Conservation (phyloP, 2,329 filamentous ascomycete species). For the Ascochyta koolunga region DNA sequence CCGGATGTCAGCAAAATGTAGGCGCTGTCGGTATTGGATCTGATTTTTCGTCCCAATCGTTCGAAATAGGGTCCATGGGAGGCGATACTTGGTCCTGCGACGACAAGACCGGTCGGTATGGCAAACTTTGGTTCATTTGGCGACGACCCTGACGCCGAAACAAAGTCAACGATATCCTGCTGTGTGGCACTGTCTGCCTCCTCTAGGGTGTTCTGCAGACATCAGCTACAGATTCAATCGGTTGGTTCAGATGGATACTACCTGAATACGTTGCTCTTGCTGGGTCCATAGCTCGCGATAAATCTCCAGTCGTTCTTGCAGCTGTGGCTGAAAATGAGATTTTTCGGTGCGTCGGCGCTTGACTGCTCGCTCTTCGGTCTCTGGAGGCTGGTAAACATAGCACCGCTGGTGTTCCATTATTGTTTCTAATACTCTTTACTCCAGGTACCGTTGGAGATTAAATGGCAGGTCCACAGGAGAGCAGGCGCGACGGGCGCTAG, state of each 20-base stretch:
- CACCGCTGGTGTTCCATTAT: conserved; percentile 57
- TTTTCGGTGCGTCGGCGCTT: conserved; percentile 51
- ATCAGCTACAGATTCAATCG: conserved; percentile 15
- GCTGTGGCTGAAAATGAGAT: conserved; percentile 27
- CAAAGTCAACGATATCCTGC: conserved; percentile 47
- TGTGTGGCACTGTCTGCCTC: conserved; percentile 50
- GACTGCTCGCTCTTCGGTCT: conserved; percentile 43
- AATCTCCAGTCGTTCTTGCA: conserved; percentile 60
- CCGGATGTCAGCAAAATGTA: conserved; percentile 72
- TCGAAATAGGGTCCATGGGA: conserved; percentile 76
- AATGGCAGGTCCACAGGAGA: conserved; percentile 12
- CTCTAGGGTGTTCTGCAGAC: conserved; percentile 44
- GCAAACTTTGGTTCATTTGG: conserved; percentile 48
- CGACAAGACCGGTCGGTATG: conserved; percentile 73
- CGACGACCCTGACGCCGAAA: conserved; percentile 36
- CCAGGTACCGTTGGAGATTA: conserved; percentile 10
- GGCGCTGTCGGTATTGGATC: conserved; percentile 52
- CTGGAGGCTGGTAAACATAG: conserved; percentile 52
- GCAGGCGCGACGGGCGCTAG: conserved; percentile 21
- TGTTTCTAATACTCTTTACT: not conserved
- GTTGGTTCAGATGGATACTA: conserved; percentile 28
- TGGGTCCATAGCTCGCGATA: conserved; percentile 69
- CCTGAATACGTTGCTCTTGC: conserved; percentile 69
- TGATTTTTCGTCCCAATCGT: conserved; percentile 61
- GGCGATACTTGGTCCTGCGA: conserved; percentile 79